These are phyloP conservation scores for Metschnikowia cerradonensis DNA, from an alignment of 805 yeast species.

Conservation along the genomic window DNA sequence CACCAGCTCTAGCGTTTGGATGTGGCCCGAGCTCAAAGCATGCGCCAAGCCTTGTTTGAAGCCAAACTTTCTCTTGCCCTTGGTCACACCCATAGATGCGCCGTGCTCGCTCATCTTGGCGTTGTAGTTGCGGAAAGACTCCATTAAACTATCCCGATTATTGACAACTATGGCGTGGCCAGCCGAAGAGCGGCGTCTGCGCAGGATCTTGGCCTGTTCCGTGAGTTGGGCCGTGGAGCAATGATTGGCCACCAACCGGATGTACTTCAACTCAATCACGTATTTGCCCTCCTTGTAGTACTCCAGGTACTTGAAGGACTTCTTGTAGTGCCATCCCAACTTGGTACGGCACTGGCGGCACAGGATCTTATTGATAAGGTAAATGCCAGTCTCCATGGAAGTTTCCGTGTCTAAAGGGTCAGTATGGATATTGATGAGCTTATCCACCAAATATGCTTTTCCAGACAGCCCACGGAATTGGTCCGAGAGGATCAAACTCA, in stretches of 20 bases:
- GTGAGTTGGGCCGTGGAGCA: constrained; percentile 29
- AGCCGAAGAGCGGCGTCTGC: constrained; percentile 21
- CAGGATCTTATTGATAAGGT: constrained; percentile 32
- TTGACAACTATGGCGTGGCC: constrained; percentile 8
- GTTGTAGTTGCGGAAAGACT: constrained; percentile 11
- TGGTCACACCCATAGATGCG: not conserved
- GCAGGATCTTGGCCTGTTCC: constrained; percentile 29
- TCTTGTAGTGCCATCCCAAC: constrained; percentile 42
- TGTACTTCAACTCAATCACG: constrained; percentile 38
- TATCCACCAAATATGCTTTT: constrained; percentile 39
- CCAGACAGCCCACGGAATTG: constrained; percentile 39
- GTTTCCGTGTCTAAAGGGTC: constrained; percentile 29
- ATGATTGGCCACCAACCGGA: constrained; percentile 33
- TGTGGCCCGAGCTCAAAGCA: not conserved
- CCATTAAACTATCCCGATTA: constrained; percentile 5
- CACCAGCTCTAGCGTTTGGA: not conserved
- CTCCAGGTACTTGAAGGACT: constrained; percentile 33
- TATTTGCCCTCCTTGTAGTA: constrained; percentile 42
- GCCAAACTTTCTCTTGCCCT: constrained; percentile 1
- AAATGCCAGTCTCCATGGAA: constrained; percentile 38
- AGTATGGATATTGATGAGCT: constrained; percentile 31
- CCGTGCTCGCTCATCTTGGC: not conserved
- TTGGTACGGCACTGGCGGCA: constrained; percentile 37
- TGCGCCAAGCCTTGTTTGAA: not conserved
- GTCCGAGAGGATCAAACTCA: constrained; percentile 33